Base-by-base conservation (phyloP, 805 yeast genomes). In the Kuraishia molischiana region DNA sequence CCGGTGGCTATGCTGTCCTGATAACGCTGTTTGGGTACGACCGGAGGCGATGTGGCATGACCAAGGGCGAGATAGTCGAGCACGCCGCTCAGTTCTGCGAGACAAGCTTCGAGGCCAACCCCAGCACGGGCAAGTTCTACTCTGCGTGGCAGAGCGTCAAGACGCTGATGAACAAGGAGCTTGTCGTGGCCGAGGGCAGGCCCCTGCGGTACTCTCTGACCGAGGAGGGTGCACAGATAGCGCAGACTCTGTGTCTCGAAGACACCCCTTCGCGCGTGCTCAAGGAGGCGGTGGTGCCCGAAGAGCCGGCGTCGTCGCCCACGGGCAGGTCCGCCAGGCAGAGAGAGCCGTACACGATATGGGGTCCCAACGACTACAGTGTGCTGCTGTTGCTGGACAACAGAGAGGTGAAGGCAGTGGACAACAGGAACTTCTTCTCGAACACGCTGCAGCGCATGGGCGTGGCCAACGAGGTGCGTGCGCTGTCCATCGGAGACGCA, bases 1-100 rank as follows among this genome's bases (percentile, higher is more conserved):
- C 92, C 0, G 96, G 96, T 1, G 94, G 84, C 0, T 89, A 84
- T 60, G 95, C 92, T 0, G 81, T 87, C 6, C 48, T 87, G 15
- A 43, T 85, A 15, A 78, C 79, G 0, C 57, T 87, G 3, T 59
- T 66, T 36, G 63, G 72, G 33, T 54, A 51, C 20, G 86, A 79
- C 48, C 53, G 58, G 3, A 48, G 56, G 2, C 55, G 66, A 17
- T 50, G 54, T n/a, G 95, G 95, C 0, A 49, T 84, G 47, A 66
- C 78, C 3, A 81, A 75, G 49, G 74, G 72, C 9, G 80, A 74
- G 29, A 68, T 87, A 4, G 61, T 72, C 2, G 49, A 64, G 8
- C 47, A 54, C 14, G 95, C 84, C 0, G 54, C 72, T 1, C 68
- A 66, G 6, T 78, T 61, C 50, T 73, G 81, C 39, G 76, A 75